Percentiles rank a stretch among this genome's conserved stretches.
Evolutionary conservation across 2,329 filamentous ascomycete species (phyloP).

Genomic region (Penicillium sp.): DNA sequence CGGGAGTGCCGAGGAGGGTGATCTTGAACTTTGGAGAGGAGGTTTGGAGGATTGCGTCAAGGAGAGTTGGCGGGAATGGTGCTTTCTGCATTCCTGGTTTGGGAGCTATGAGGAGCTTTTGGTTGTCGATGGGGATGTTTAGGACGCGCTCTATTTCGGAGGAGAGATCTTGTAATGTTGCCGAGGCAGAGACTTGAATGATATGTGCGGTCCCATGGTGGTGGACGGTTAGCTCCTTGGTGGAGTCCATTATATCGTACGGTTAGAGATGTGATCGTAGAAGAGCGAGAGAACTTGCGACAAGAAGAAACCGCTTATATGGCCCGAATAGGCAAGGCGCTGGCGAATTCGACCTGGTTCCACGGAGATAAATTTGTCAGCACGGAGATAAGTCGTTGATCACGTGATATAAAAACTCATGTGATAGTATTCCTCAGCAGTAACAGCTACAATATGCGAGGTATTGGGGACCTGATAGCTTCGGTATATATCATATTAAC

Average conservation of each 20-base stretch:
- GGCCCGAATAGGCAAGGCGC: constrained; percentile 16
- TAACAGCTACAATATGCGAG: background rate
- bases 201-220: constrained; percentile 54
- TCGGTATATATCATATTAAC: too few species aligned
- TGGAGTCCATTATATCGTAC: constrained; percentile 7
- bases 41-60: constrained; percentile 34
- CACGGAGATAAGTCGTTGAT: constrained; percentile 26
- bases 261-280: background rate
- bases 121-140: constrained; percentile 41
- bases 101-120: constrained; percentile 48
- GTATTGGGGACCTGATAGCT: too few species aligned
- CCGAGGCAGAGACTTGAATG: constrained; percentile 48
- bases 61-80: constrained; percentile 41
- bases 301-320: constrained; percentile 4
- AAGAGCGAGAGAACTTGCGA: background rate
- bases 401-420: background rate
- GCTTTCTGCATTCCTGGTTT: constrained; percentile 48
- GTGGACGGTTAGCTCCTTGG: constrained; percentile 49
- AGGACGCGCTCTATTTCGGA: constrained; percentile 33
- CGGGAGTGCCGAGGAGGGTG: constrained; percentile 46
- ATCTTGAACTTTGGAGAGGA: constrained; percentile 45
- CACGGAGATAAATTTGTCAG: constrained; percentile 34
- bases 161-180: constrained; percentile 51
- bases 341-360: constrained; percentile 30
- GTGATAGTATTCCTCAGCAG: background rate